Base-by-base conservation (phyloP, 2,329 filamentous ascomycete genomes). In the Diaporthe caulivora region DNA sequence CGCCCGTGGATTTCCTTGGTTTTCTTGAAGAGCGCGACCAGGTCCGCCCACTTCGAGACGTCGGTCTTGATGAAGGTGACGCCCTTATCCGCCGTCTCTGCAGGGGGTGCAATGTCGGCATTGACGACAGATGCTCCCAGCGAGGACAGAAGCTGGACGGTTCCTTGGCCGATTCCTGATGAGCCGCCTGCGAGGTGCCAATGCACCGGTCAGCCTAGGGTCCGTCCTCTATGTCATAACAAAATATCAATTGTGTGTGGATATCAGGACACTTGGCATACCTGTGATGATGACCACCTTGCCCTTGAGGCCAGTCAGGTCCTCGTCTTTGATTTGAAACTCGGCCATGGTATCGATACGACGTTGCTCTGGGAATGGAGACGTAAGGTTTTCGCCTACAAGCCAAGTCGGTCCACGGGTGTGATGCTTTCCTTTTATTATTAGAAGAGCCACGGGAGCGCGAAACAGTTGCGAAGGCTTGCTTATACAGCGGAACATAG, bases 1-100 rank as follows among this genome's bases (percentile, higher is more conserved):
- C 94, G 92, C 78, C 95, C 93, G 75, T 93, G 89, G 69, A 94
- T 91, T 15, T 84, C 80, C 72, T 86, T 84, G 2, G 88, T 81
- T 71, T 83, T 79, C 71, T 86, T 86, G 82, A 91, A 92, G 15
- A 91, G 82, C 0, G 81, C 80, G 17, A 84, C 80, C 11, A 90
- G 83, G 10, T 87, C 85, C 3, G 80, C 75, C 89, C 89, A 91
- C 21, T 81, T 79, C 1, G 84, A 81, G 1, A 90, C 87, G 74
- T 90, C 82, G 3, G 85, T 84, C 74, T 83, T 77, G 44, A 86
- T 75, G 77, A 86, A 89, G 26, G 82, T 78, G 72, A 86, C 83
- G 3, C 76, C 51, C 6, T 74, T 73, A 18, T 73, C 53, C 15
- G 77, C 77, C 15, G 76, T 74, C 64, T 75, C 74, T 0, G 83